Evolutionary conservation across 495 filamentous ascomycete genomes (phyloP).

Genomic region (Aspergillus egyptiacus): DNA sequence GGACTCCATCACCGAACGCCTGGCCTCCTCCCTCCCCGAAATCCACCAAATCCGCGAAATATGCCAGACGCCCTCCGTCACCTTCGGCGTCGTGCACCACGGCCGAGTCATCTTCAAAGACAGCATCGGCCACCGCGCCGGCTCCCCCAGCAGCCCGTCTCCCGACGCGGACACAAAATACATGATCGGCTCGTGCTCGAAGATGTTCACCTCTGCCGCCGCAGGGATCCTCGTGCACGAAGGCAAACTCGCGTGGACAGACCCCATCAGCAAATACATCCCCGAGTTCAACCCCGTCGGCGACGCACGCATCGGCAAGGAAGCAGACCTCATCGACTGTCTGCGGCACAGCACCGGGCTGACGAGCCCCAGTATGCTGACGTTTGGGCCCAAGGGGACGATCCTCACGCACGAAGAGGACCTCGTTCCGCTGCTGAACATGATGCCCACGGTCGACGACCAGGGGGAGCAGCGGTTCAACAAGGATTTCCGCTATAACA

Average conservation of each 20-base stretch:
- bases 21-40: neutral
- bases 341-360: conserved; percentile 44
- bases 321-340: conserved; percentile 41
- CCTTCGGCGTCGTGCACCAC: conserved; percentile 22
- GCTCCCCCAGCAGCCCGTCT: conserved; percentile 1
- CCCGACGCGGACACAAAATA: conserved; percentile 29
- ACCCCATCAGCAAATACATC: conserved; percentile 18
- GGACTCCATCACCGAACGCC: neutral
- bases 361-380: conserved; percentile 23
- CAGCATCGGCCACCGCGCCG: conserved; percentile 20
- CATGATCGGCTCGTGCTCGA: conserved; percentile 33
- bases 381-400: conserved; percentile 8
- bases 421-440: conserved; percentile 25
- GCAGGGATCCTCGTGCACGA: conserved; percentile 31
- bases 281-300: conserved; percentile 20
- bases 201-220: conserved; percentile 29
- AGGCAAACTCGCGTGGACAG: conserved; percentile 18
- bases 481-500: conserved; percentile 37
- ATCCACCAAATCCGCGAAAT: conserved; percentile 14
- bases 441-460: conserved; percentile 21
- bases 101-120: conserved; percentile 16
- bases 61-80: conserved; percentile 17
- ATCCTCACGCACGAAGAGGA: conserved; percentile 11
- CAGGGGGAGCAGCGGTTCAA: conserved; percentile 22
- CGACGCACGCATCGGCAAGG: conserved; percentile 14